Conservation (phyloP, 768 basidiomycete species). For the Serendipita sp. region DNA sequence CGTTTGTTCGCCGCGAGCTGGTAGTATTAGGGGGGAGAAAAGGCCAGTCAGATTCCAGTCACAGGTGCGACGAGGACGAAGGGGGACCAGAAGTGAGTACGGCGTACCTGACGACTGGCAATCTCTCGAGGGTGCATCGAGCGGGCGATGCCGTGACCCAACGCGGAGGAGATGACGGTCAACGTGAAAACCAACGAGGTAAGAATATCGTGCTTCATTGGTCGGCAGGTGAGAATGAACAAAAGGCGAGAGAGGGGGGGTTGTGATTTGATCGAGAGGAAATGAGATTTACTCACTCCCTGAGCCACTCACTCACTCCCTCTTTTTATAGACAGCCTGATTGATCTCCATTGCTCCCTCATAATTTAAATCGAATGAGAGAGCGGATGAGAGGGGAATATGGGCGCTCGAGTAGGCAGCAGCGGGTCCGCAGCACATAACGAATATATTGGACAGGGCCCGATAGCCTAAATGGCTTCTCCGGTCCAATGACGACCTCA, state of each 20-base stretch:
- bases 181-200: neutral
- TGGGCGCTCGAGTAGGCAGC: too few species aligned
- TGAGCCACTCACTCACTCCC: too few species aligned
- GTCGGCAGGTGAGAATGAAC: neutral
- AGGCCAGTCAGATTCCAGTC: neutral
- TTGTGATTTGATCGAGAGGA: neutral
- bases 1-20: neutral
- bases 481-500: too few species aligned
- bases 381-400: too few species aligned
- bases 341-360: too few species aligned
- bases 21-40: neutral
- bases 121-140: constrained; percentile 5
- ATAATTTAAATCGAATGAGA: too few species aligned
- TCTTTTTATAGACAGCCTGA: too few species aligned
- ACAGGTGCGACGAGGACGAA: neutral
- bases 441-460: too few species aligned
- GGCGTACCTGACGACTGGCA: neutral
- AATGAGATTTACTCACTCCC: too few species aligned
- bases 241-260: neutral
- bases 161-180: neutral
- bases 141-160: neutral
- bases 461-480: too few species aligned
- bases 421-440: too few species aligned
- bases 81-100: neutral
- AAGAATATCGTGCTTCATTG: neutral